phyloP scores from a whole-genome alignment of 2,329 filamentous ascomycete species.

The Colletotrichum agaves region DNA sequence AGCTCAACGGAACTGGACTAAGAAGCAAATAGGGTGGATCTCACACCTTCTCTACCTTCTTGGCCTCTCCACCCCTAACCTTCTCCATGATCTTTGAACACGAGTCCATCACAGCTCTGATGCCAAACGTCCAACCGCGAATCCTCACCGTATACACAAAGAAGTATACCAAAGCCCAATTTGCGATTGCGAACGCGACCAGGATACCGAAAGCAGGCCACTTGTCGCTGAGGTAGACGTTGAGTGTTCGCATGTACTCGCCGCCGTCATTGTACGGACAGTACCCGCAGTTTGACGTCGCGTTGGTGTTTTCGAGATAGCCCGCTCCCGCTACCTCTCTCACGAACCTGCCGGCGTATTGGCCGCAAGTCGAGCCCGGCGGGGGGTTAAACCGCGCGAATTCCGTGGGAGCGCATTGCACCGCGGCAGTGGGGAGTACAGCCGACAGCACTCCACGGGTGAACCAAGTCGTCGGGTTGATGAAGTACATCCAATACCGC shows the following conservation, averaged over 20 bases:
- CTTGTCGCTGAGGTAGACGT: slow-evolving; percentile 65
- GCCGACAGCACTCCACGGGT: slow-evolving; percentile 32
- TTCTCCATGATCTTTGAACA: background rate
- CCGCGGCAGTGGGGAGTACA: slow-evolving; percentile 38
- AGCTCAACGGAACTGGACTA: background rate
- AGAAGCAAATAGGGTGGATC: background rate
- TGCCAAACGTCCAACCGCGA: slow-evolving; percentile 75
- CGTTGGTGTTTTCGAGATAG: slow-evolving; percentile 71
- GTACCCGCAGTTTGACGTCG: slow-evolving; percentile 71
- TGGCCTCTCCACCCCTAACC: background rate
- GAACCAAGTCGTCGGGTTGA: slow-evolving; percentile 37
- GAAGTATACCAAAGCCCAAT: slow-evolving; percentile 79
- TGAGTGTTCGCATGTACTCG: slow-evolving; percentile 71
- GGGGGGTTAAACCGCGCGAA: slow-evolving; percentile 67
- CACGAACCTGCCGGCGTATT: slow-evolving; percentile 73
- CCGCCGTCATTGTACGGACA: slow-evolving; percentile 69
- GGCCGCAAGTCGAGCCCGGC: slow-evolving; percentile 68
- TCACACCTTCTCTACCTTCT: background rate
- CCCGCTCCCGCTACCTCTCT: slow-evolving; percentile 55
- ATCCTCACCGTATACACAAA: slow-evolving; percentile 81
- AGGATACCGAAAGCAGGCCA: slow-evolving; percentile 77
- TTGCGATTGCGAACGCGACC: slow-evolving; percentile 74
- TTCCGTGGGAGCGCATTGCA: slow-evolving; percentile 55
- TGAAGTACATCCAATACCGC: slow-evolving; percentile 48
- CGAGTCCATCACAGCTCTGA: background rate